Percentiles rank a stretch among this genome's conserved stretches.
These are phyloP conservation scores for Hypoxylon lenormandii DNA, from an alignment of 495 filamentous ascomycete species.

Conservation along the genomic window DNA sequence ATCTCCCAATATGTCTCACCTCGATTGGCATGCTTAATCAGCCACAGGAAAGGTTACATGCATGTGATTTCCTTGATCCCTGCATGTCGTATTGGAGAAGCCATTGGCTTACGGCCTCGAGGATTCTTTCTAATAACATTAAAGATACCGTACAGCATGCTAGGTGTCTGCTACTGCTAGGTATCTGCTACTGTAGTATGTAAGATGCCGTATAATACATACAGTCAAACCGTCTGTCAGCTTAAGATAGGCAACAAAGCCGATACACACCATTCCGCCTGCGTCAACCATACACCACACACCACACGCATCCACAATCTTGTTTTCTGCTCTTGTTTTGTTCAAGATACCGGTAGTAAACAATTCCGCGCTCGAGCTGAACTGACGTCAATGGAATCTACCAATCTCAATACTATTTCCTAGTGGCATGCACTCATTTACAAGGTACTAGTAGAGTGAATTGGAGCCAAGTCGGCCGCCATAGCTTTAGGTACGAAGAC, in stretches of 20 bases:
- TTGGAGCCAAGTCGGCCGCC: conserved; percentile 6
- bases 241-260: too few relatives aligned
- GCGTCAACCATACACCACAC: conserved; percentile 7
- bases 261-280: too few relatives aligned
- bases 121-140: background rate
- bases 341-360: too few relatives aligned
- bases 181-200: too few relatives aligned
- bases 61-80: conserved; percentile 34
- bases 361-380: conserved; percentile 13
- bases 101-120: conserved; percentile 17
- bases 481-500: conserved; percentile 21
- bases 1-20: conserved; percentile 40
- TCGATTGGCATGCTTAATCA: conserved; percentile 28
- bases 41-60: conserved; percentile 24
- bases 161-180: too few relatives aligned
- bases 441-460: conserved; percentile 16
- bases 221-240: too few relatives aligned
- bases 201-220: too few relatives aligned
- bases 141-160: too few relatives aligned
- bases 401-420: conserved; percentile 8
- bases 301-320: too few relatives aligned
- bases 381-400: conserved; percentile 26
- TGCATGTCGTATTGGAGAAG: conserved; percentile 13
- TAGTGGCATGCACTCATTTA: conserved; percentile 22
- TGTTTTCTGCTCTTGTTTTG: too few relatives aligned